phyloP scores from a whole-genome alignment of 352 stramenopile species.

The Phytophthora sp. region DNA sequence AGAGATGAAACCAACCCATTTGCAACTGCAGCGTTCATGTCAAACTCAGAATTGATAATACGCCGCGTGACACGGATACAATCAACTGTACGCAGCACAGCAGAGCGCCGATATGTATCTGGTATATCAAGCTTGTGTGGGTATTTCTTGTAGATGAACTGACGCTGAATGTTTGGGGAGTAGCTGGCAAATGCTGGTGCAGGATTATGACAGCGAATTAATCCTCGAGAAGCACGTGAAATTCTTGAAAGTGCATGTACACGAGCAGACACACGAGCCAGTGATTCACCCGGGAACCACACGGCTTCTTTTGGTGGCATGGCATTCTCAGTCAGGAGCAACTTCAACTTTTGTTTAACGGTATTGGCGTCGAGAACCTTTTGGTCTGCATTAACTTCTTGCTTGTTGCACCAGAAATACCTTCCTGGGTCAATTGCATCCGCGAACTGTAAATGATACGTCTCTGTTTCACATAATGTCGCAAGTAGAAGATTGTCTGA shows the following conservation, averaged over 20 bases:
- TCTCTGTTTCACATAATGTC: constrained; percentile 52
- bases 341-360: constrained; percentile 61
- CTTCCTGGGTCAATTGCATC: constrained; percentile 63
- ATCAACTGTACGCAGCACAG: constrained; percentile 67
- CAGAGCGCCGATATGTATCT: constrained; percentile 45
- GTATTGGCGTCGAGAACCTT: constrained; percentile 52
- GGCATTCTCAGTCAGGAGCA: constrained; percentile 37
- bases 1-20: constrained; percentile 36
- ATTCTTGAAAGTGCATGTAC: constrained; percentile 56
- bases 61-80: constrained; percentile 51
- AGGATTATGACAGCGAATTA: constrained; percentile 27
- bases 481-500: constrained; percentile 71
- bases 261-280: constrained; percentile 48
- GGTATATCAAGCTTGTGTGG: constrained; percentile 54
- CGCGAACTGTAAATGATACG: constrained; percentile 59
- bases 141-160: constrained; percentile 76
- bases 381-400: constrained; percentile 53
- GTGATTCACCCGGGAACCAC: constrained; percentile 47
- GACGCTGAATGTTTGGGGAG: constrained; percentile 45
- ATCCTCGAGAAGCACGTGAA: constrained; percentile 25
- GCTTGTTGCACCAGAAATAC: constrained; percentile 49
- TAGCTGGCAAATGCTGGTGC: constrained; percentile 51
- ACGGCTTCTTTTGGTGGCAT: constrained; percentile 49
- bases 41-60: constrained; percentile 59
- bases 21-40: constrained; percentile 38